phyloP scores from a whole-genome alignment of 495 filamentous ascomycete genomes.

The Talaromyces liani region DNA sequence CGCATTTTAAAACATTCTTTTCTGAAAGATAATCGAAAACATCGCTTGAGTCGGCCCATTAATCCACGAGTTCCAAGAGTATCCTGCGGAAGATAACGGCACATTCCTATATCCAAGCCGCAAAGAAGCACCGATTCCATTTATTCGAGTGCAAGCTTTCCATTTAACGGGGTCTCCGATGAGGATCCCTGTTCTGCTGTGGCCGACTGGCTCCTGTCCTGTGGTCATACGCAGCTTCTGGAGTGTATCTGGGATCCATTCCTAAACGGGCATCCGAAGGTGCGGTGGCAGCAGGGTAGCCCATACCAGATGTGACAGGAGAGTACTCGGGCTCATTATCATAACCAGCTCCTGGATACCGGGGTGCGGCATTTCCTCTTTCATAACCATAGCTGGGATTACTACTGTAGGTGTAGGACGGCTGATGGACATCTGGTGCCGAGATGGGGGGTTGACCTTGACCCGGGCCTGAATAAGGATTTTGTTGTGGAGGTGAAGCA shows the following conservation, averaged over 20 bases:
- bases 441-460: conserved; percentile 29
- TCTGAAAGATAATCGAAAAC: not conserved
- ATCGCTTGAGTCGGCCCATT: not conserved
- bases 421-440: conserved; percentile 30
- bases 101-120: not conserved
- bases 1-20: conserved; percentile 2
- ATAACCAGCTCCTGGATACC: conserved; percentile 41
- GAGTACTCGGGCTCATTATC: conserved; percentile 39
- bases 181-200: conserved; percentile 33
- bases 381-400: conserved; percentile 33
- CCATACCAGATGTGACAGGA: conserved; percentile 35
- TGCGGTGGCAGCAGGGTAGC: conserved; percentile 37
- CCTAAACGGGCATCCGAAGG: conserved; percentile 37
- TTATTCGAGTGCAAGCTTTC: conserved; percentile 8
- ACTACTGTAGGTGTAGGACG: conserved; percentile 34
- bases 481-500: conserved; percentile 12
- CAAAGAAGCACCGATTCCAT: not conserved
- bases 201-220: conserved; percentile 32
- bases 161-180: conserved; percentile 31
- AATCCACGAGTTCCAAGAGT: not conserved
- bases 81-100: not conserved
- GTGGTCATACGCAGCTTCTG: conserved; percentile 33
- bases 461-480: conserved; percentile 31
- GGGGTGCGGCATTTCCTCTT: conserved; percentile 38
- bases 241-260: conserved; percentile 43